A percentile compares a stretch with the other conserved stretches of the same genome.
These are phyloP conservation scores for Trametes cinnabarina DNA, from an alignment of 768 basidiomycete species.

Conservation along the genomic window DNA sequence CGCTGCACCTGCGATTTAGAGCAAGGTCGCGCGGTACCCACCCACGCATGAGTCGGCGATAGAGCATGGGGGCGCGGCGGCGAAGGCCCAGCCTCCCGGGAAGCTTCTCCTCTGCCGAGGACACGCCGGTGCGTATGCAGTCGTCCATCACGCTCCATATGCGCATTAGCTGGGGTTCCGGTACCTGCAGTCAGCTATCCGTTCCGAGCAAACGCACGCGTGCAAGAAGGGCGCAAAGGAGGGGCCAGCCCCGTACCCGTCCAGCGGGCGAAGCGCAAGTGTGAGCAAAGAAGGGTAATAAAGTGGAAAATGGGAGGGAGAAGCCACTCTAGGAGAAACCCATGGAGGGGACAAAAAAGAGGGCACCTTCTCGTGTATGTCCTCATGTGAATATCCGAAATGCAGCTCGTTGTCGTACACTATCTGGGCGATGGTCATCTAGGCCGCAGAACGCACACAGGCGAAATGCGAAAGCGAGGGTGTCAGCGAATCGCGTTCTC, in stretches of 20 bases:
- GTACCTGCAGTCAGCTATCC: neutral
- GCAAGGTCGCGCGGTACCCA: conserved; percentile 30
- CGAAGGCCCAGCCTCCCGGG: conserved; percentile 82
- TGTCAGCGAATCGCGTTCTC: conserved; percentile 1
- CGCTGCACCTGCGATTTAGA: no score
- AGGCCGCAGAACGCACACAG: no score
- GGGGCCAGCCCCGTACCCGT: neutral
- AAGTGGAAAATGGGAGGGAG: neutral
- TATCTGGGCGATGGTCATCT: conserved; percentile 93
- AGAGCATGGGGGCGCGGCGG: conserved; percentile 85
- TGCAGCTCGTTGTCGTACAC: conserved; percentile 89
- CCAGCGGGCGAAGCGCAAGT: neutral
- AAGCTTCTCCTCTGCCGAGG: conserved; percentile 71
- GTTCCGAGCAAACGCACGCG: neutral
- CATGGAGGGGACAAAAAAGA: neutral
- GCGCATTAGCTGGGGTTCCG: conserved; percentile 48
- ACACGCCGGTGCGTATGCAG: conserved; percentile 84
- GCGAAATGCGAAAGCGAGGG: neutral
- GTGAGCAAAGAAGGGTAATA: neutral
- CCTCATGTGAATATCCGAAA: conserved; percentile 73
- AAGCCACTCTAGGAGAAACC: neutral
- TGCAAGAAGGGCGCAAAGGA: neutral
- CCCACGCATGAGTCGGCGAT: conserved; percentile 89
- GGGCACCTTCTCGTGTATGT: conserved; percentile 69
- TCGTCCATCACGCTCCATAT: conserved; percentile 94